Evolutionary conservation across 2,329 filamentous ascomycete species (phyloP), one percentile per base, ranked within the genome.

Genomic region (Lithohypha guttulata): DNA sequence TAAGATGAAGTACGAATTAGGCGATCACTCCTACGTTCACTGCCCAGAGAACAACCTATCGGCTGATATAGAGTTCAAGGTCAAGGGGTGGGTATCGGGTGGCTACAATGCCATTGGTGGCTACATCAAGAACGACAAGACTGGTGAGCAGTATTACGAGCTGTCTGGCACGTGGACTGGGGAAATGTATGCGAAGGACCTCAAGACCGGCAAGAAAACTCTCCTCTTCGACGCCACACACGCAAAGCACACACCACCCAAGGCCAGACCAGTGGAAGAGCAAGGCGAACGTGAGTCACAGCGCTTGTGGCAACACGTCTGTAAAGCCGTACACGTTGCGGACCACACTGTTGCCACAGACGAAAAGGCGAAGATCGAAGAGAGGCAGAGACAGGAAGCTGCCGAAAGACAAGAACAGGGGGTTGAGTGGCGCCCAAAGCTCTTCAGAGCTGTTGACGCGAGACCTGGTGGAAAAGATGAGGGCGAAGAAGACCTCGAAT

Each of bases 1-100:
- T 33, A 96, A 95, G 61, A 96, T 98, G 91, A 96, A 95, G 62
- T 98, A 96, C 61, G 91, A 98, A 65, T 76, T 98, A 6, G 91
- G 51, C 30, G 51, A 53, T 30, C 51, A 53, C 36, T 94, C 87
- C 58, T 84, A 86, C 53, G 84, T 98, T 14, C 75, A 80, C 49
- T 96, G 91, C 59, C 85, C 89, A 0, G 89, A 96, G 59, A 74
- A 85, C 13, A 80, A 86, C 42, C 70, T 98, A 13, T 74, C 78
- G 18, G 89, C 86, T 44, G 89, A 98, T 57, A 78, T 98, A 45
- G 91, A 98, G 50, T 98, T 98, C 73, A 96, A 96, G 66, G 93
- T 85, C 37, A 96, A 96, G 63, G 91, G 91, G 4, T 98, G 93
- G 74, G 89, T 98, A 48, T 81, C 85, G 37, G 91, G 91, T 6